These are phyloP conservation scores for Stentor coeruleus DNA, from an alignment of 73 alveolate species.

Conservation along the genomic window DNA sequence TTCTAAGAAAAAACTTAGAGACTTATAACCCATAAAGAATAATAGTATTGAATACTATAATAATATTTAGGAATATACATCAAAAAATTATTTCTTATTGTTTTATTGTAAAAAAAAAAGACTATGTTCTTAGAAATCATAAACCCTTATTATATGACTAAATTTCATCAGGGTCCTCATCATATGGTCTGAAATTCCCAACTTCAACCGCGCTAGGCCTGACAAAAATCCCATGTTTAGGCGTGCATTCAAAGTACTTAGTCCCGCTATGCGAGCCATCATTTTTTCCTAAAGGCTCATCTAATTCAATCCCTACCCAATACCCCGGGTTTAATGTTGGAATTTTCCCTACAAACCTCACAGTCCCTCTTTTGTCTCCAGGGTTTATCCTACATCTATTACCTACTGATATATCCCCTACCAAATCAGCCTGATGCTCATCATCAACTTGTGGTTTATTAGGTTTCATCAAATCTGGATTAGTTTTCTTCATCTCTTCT, in stretches of 20 bases:
- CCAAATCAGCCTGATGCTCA: slow-evolving; percentile 74
- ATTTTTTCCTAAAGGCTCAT: slow-evolving; percentile 93
- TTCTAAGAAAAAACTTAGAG: not conserved
- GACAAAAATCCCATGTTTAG: slow-evolving; percentile 76
- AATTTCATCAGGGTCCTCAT: slow-evolving; percentile 70
- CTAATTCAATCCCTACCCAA: slow-evolving; percentile 93
- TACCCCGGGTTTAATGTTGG: slow-evolving; percentile 87
- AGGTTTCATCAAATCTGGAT: slow-evolving; percentile 82
- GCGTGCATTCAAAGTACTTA: slow-evolving; percentile 60
- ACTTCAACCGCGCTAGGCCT: slow-evolving; percentile 79
- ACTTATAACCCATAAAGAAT: not conserved
- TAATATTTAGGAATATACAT: not conserved
- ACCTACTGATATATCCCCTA: slow-evolving; percentile 56
- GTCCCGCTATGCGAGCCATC: slow-evolving; percentile 79
- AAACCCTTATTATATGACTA: not conserved
- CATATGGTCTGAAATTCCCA: slow-evolving; percentile 81
- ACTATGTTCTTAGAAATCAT: not conserved
- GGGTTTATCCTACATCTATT: slow-evolving; percentile 75
- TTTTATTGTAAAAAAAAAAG: too few species aligned
- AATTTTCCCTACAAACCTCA: slow-evolving; percentile 87
- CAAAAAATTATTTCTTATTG: not conserved
- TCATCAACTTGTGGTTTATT: slow-evolving; percentile 63
- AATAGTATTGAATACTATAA: too few species aligned
- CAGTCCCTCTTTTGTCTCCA: slow-evolving; percentile 94
- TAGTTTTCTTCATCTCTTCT: slow-evolving; percentile 60